phyloP scores from a whole-genome alignment of 257 asterid species.

The Cynanchum wilfordii region DNA sequence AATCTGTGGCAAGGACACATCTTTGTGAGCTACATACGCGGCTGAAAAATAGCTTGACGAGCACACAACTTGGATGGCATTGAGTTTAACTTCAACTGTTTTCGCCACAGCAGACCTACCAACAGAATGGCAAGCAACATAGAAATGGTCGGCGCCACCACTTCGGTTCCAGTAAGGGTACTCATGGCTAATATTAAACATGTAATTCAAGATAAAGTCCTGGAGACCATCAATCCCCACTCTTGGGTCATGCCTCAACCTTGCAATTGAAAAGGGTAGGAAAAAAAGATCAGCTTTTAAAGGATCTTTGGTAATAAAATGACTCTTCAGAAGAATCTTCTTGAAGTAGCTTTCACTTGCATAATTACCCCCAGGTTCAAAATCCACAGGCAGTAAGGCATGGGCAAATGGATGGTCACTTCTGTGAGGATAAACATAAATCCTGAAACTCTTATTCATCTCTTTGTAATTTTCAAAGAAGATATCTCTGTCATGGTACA shows the following conservation, averaged over 20 bases:
- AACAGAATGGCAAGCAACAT: conserved; percentile 85
- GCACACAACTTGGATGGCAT: conserved; percentile 80
- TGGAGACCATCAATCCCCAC: conserved; percentile 62
- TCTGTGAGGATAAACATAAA: conserved; percentile 61
- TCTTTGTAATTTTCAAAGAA: conserved; percentile 58
- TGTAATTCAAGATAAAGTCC: conserved; percentile 54
- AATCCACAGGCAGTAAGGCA: conserved; percentile 58
- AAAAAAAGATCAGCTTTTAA: conserved; percentile 68
- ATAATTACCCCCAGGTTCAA: conserved; percentile 75
- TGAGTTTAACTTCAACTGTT: conserved; percentile 52
- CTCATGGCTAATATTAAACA: conserved; percentile 49
- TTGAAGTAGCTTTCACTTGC: conserved; percentile 96
- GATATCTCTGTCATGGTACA: conserved; percentile 58
- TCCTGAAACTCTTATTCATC: conserved; percentile 63
- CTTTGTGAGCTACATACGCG: conserved; percentile 77
- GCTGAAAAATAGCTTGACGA: conserved; percentile 68
- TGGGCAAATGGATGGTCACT: conserved; percentile 65
- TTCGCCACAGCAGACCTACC: conserved; percentile 75
- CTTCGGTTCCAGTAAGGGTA: conserved; percentile 69
- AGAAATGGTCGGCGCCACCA: conserved; percentile 89
- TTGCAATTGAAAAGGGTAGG: conserved; percentile 77
- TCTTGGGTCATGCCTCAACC: conserved; percentile 67
- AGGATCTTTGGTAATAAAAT: conserved; percentile 61
- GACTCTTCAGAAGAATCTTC: conserved; percentile 61
- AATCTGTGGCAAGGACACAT: conserved; percentile 83